These are phyloP conservation scores for Incumbomyces delicatus DNA, from an alignment of 2,329 filamentous ascomycete species.

Conservation along the genomic window DNA sequence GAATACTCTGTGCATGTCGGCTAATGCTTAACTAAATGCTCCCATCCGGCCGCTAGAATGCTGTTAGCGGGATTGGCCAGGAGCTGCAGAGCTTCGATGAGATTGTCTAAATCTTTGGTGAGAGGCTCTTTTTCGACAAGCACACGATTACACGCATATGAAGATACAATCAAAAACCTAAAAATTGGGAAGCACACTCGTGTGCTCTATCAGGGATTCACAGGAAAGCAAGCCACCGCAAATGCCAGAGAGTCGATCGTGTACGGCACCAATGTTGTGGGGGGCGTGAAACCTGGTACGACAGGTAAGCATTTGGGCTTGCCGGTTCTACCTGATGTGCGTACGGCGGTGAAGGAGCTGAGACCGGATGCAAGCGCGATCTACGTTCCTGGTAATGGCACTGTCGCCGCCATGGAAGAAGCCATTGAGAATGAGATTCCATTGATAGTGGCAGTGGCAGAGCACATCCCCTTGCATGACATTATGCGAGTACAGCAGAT, in stretches of 20 bases:
- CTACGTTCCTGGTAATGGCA: constrained; percentile 68
- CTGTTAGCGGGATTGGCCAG: constrained; percentile 10
- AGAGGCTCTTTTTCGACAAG: constrained; percentile 17
- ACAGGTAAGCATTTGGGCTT: constrained; percentile 63
- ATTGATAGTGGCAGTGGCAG: constrained; percentile 67
- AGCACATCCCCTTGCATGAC: constrained; percentile 70
- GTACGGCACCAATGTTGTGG: constrained; percentile 73
- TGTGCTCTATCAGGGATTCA: constrained; percentile 64
- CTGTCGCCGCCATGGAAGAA: constrained; percentile 64
- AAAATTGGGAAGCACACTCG: constrained; percentile 57
- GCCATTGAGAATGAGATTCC: constrained; percentile 71
- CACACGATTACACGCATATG: constrained; percentile 30
- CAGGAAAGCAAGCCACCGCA: constrained; percentile 56
- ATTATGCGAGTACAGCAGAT: constrained; percentile 65
- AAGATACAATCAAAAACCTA: constrained; percentile 55
- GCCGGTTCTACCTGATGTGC: constrained; percentile 60
- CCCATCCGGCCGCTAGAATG: neutral
- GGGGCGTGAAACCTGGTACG: constrained; percentile 63
- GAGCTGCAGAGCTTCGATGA: constrained; percentile 9
- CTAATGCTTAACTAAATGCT: neutral
- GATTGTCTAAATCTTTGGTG: neutral
- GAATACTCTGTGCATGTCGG: neutral
- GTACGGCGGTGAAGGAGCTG: constrained; percentile 57
- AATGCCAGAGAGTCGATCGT: constrained; percentile 67
- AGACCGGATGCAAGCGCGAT: constrained; percentile 71